Evolutionary conservation across 805 yeast genomes (phyloP), one percentile per base, ranked within the genome.

Genomic region (Peterozyma xylosa): DNA sequence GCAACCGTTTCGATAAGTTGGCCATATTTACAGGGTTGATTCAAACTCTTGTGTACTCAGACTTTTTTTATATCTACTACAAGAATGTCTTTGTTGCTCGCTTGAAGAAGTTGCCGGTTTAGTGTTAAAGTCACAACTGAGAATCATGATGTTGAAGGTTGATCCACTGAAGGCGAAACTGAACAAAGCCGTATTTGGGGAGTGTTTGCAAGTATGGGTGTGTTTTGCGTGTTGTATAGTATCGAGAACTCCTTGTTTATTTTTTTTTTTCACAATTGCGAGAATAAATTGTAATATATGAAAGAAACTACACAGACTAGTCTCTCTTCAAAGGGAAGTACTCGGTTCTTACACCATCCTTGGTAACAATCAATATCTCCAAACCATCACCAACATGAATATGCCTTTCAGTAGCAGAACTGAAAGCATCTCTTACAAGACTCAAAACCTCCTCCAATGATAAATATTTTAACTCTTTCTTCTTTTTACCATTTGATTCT

Each of bases 381-480:
- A 93, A 74, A 5, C 93, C 95, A 70, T 93, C 99, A 70, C 99
- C 99, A 42, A 93, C 98, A 54, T 90, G 95, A 54, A 93, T 93
- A 66, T 93, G 98, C 74, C 99, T 85, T 68, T 93, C 99, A 15
- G 98, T 91, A 16, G 96, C 99, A 9, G 96, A 88, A 17, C 88
- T 73, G 60, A 93, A 93, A 5, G 99, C 96, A 66, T 93, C 99
- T 62, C 80, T 82, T 34, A 93, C 97, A 50, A 93, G 70, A 54
- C 80, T 75, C 56, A 93, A 69, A 18, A 89, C 97, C 67, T 90
- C 96, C 2, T 88, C 96, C 52, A 89, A 72, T 35, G 73, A 63
- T 58, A 93, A 71, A 57, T 75, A 86, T 59, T 78, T 72, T 48
- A 80, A 59, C 36, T 74, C 75, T 59, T 67, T 80, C 62, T 78